A percentile compares a stretch with the other conserved stretches of the same genome.
Conservation (phyloP, 306 rosid genomes). For the Fagus crenata region DNA sequence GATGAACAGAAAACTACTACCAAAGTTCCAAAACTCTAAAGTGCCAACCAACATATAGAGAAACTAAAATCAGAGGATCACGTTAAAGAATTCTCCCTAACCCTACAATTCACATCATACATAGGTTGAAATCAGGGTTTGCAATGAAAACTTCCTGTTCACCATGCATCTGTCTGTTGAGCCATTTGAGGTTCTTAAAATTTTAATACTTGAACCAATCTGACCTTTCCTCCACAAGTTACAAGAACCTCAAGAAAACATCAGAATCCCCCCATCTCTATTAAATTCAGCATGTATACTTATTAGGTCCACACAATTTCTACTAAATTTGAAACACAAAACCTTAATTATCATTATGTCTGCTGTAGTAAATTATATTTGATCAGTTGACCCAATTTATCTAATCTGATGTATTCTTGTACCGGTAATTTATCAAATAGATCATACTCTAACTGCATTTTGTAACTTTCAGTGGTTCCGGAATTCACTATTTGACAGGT, state of each 20-base stretch:
- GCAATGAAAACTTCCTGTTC: neutral
- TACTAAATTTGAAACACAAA: neutral
- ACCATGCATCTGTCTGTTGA: neutral
- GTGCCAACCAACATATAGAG: neutral
- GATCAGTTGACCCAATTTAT: neutral
- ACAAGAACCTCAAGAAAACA: neutral
- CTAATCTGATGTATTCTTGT: neutral
- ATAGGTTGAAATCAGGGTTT: neutral
- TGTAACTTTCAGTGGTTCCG: too few relatives aligned
- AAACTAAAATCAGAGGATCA: neutral
- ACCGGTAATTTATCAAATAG: neutral
- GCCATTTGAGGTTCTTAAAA: neutral
- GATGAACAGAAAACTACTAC: conserved; percentile 16
- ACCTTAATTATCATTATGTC: neutral
- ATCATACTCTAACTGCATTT: neutral
- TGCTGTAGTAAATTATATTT: neutral
- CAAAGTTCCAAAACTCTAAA: conserved; percentile 14
- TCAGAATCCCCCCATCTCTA: neutral
- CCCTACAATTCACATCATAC: neutral
- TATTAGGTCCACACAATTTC: neutral
- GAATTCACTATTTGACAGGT: neutral
- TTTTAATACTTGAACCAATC: neutral
- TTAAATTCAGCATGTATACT: neutral
- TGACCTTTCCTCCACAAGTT: neutral
- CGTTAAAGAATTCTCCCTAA: neutral